Conservation (phyloP, 371 early-diverging fungal genomes). For the Thermomucor indicae-seudaticae region DNA sequence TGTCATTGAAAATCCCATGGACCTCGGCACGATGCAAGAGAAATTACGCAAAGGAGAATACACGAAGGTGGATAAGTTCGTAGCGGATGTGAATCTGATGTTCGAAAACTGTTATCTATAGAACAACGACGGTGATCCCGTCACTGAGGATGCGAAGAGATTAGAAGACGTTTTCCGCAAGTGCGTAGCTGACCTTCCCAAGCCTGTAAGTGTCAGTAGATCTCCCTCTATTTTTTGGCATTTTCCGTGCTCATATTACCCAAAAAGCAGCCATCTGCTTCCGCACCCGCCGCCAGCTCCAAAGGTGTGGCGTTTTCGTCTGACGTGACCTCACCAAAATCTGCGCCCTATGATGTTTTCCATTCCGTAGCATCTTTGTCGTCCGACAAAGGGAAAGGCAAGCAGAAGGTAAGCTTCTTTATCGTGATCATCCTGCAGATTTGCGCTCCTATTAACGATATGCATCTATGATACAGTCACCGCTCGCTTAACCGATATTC, state of each 20-base stretch:
- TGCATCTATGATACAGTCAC: too few species aligned
- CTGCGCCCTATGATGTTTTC: too few species aligned
- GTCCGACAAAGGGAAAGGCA: too few species aligned
- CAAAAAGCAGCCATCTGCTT: background rate
- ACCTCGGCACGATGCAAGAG: conserved; percentile 85
- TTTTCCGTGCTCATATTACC: too few species aligned
- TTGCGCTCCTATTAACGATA: too few species aligned
- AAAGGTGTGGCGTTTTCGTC: background rate
- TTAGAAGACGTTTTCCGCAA: conserved; percentile 57
- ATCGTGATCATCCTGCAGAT: too few species aligned
- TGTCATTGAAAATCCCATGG: conserved; percentile 96
- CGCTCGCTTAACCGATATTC: too few species aligned
- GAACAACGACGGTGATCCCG: conserved; percentile 74
- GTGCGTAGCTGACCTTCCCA: conserved; percentile 32
- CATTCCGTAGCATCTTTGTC: too few species aligned
- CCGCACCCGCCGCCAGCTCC: background rate
- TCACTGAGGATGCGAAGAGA: conserved; percentile 59
- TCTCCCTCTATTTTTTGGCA: background rate
- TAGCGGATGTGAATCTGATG: conserved; percentile 42
- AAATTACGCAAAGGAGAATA: conserved; percentile 56
- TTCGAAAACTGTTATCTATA: conserved; percentile 61
- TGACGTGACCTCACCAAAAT: too few species aligned
- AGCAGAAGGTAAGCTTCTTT: too few species aligned
- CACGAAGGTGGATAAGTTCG: conserved; percentile 34
- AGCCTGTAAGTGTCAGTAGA: conserved; percentile 12